Conservation (phyloP, 169 alveolate genomes). For the Plasmodium falciparum region DNA sequence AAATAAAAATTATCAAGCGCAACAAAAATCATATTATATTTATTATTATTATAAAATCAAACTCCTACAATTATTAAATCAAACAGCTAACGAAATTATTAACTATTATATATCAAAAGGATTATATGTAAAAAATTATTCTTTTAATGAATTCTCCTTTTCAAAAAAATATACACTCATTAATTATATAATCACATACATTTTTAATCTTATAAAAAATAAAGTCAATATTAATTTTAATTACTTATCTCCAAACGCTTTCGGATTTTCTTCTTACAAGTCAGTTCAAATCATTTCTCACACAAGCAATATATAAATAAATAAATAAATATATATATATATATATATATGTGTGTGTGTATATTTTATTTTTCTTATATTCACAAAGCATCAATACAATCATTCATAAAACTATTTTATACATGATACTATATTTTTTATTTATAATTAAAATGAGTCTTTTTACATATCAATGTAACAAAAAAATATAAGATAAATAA, state of each 20-base stretch:
- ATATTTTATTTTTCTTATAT: too few species aligned
- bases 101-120: conserved; percentile 71
- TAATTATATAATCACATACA: conserved; percentile 17
- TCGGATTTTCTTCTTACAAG: conserved; percentile 75
- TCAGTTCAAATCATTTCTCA: conserved; percentile 6
- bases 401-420: too few species aligned
- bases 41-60: conserved; percentile 20
- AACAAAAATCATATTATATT: conserved; percentile 32
- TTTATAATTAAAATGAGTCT: neutral
- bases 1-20: conserved; percentile 4
- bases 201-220: conserved; percentile 25
- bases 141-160: conserved; percentile 22
- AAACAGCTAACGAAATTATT: conserved; percentile 41
- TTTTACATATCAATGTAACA: neutral
- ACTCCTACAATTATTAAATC: conserved; percentile 25
- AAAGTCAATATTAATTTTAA: conserved; percentile 56
- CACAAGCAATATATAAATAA: neutral
- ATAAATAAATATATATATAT: neutral
- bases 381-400: too few species aligned
- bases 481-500: neutral
- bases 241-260: conserved; percentile 72
- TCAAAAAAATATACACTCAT: conserved; percentile 32
- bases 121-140: conserved; percentile 40
- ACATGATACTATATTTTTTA: neutral
- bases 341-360: neutral